Evolutionary conservation across 108 stramenopile species (phyloP).

Genomic region (Halocafeteria seosinensis): DNA sequence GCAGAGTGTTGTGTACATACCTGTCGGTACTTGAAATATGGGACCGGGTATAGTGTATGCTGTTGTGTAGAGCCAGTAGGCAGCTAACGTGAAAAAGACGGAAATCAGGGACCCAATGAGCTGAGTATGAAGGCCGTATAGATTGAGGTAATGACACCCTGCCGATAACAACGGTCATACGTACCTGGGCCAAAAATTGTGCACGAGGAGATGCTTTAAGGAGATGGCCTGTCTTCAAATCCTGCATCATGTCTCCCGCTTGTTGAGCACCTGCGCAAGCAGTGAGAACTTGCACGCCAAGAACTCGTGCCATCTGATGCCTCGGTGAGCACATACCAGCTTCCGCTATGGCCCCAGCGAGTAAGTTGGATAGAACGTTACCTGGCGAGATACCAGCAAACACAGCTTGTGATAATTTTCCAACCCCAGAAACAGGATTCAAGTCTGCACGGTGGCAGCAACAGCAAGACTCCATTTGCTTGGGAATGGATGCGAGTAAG

Average conservation of each 20-base stretch:
- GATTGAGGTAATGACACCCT: too few relatives aligned
- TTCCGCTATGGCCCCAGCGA: slow-evolving; percentile 1
- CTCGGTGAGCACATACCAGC: too few relatives aligned
- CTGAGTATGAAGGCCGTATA: too few relatives aligned
- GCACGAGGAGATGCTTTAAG: not conserved
- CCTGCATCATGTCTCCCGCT: not conserved
- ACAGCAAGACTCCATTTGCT: too few relatives aligned
- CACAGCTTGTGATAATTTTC: not conserved
- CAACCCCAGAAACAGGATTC: not conserved
- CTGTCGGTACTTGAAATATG: not conserved
- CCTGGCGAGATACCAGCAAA: not conserved
- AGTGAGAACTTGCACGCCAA: too few relatives aligned
- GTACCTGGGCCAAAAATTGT: not conserved
- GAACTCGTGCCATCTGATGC: too few relatives aligned
- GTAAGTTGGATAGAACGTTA: not conserved
- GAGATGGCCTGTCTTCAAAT: not conserved
- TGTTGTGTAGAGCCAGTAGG: not conserved
- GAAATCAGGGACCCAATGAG: not conserved
- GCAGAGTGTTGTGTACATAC: too few relatives aligned
- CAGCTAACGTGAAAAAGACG: not conserved
- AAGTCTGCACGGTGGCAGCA: too few relatives aligned
- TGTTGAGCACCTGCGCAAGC: not conserved
- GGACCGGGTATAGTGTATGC: not conserved
- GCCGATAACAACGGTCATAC: too few relatives aligned
- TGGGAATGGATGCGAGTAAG: too few relatives aligned